These are phyloP conservation scores for Globisporangium sylvaticum DNA, from an alignment of 352 stramenopile species.

Conservation along the genomic window DNA sequence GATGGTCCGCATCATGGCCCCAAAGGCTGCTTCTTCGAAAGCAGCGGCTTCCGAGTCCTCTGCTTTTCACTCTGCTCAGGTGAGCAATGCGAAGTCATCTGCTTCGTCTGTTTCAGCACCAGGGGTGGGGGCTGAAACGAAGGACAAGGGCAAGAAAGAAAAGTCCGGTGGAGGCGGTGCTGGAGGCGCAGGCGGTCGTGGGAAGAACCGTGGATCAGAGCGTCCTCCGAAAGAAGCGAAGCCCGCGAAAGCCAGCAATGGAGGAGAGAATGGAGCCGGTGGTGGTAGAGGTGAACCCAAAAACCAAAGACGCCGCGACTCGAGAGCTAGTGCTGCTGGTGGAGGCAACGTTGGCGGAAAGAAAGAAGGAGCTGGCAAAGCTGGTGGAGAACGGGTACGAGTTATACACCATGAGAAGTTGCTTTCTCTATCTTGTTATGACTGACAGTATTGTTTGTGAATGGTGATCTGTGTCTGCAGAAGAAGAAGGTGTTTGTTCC, in stretches of 20 bases:
- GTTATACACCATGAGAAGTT: too few species aligned
- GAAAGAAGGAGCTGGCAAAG: conserved; percentile 26
- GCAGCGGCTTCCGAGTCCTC: conserved; percentile 1
- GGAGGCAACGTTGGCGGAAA: conserved; percentile 17
- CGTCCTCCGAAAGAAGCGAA: conserved; percentile 30
- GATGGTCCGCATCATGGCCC: conserved; percentile 51
- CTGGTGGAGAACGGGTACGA: conserved; percentile 26
- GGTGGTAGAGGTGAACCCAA: conserved; percentile 25
- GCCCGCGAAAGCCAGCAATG: conserved; percentile 18
- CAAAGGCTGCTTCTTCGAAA: conserved; percentile 19
- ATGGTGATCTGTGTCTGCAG: conserved; percentile 15
- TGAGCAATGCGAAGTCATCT: neutral
- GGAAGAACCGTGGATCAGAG: conserved; percentile 23
- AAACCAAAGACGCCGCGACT: conserved; percentile 26
- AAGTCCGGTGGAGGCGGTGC: neutral
- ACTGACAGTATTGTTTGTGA: neutral
- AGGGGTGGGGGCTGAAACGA: neutral
- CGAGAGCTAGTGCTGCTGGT: conserved; percentile 3
- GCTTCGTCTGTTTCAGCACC: neutral
- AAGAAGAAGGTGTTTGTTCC: conserved; percentile 68
- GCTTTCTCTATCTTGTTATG: neutral
- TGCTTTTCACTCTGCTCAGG: neutral
- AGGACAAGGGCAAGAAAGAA: conserved; percentile 23
- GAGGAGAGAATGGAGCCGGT: conserved; percentile 14
- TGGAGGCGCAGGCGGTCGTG: conserved; percentile 15